Percentiles rank a stretch among this genome's conserved stretches.
phyloP scores from a whole-genome alignment of 192 early-diverging fungal genomes.

The Gigaspora rosea region DNA sequence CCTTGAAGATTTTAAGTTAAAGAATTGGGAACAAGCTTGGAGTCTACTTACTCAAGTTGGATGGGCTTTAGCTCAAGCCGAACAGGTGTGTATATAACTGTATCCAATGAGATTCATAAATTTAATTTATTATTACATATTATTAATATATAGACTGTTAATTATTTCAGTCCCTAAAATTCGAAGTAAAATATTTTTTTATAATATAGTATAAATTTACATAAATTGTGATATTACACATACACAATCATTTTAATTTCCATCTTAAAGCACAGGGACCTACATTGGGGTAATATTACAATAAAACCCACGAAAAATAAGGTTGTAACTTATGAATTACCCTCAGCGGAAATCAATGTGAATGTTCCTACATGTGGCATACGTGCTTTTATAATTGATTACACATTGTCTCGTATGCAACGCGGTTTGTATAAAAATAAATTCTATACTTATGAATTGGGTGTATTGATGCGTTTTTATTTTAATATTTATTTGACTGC shows the following conservation, averaged over 20 bases:
- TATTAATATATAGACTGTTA: neutral
- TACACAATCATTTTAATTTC: neutral
- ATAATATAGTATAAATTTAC: conserved; percentile 7
- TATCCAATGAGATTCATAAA: neutral
- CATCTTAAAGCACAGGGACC: conserved; percentile 64
- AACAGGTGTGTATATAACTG: conserved; percentile 43
- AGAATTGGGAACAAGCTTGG: conserved; percentile 66
- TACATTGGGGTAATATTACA: conserved; percentile 78
- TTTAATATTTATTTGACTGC: neutral
- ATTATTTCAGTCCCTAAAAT: conserved; percentile 16
- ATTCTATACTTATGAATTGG: neutral
- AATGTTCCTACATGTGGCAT: conserved; percentile 61
- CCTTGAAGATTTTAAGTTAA: conserved; percentile 57
- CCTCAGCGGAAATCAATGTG: conserved; percentile 6
- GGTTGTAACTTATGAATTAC: conserved; percentile 21
- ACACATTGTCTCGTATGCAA: conserved; percentile 67
- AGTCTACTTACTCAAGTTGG: conserved; percentile 69
- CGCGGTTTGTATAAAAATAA: conserved; percentile 29
- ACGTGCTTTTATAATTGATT: conserved; percentile 71
- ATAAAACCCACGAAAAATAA: conserved; percentile 40
- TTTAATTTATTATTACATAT: neutral
- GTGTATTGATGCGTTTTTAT: neutral
- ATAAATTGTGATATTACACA: neutral
- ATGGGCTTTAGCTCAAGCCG: conserved; percentile 56
- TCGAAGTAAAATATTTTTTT: conserved; percentile 27